Base-by-base conservation (phyloP, 2,329 filamentous ascomycete genomes). In the Colletotrichum lupini region DNA sequence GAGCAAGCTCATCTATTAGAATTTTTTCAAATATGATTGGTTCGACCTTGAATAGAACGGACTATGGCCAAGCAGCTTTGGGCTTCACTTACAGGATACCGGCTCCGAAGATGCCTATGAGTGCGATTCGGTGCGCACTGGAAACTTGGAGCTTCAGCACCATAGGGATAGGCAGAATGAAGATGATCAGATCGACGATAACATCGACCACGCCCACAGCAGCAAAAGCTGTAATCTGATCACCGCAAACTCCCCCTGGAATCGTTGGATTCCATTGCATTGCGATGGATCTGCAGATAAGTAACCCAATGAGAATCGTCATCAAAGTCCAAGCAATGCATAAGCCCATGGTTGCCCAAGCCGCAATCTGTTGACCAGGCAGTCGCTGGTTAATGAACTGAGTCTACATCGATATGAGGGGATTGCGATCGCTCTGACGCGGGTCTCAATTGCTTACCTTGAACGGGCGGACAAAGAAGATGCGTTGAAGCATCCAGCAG, bases 101-200 rank as follows among this genome's bases (percentile, higher is more conserved):
- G 24, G 82, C 69, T 5, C 78, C 76, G 58, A 82, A 82, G 37
- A 79, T 78, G 59, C 71, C 77, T 35, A 80, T 69, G 24, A 83
- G 70, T 7, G 75, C 75, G 8, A 81, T 28, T 73, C 79, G 80
- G 56, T 81, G 81, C 42, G 77, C 77, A 5, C 75, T 58, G 7
- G 77, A 76, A 42, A 82, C 64, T 32, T 88, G 88, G 86, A 93
- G 90, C 58, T 85, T 85, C 5, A 89, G 89, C 62, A 93, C 80
- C 52, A 92, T 89, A 2, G 90, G 90, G 82, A 92, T 90, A 0
- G 91, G 91, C 9, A 93, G 84, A 63, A 92, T 88, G 19, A 93
- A 84, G 46, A 93, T 89, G 57, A 90, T 87, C 52, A 93, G 81
- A 75, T 93, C 92, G 19, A 91, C 92, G 70, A 92, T 89, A 76